These are phyloP conservation scores for Sporothrix variecibatus DNA, from an alignment of 2,329 filamentous ascomycete genomes.

Conservation along the genomic window DNA sequence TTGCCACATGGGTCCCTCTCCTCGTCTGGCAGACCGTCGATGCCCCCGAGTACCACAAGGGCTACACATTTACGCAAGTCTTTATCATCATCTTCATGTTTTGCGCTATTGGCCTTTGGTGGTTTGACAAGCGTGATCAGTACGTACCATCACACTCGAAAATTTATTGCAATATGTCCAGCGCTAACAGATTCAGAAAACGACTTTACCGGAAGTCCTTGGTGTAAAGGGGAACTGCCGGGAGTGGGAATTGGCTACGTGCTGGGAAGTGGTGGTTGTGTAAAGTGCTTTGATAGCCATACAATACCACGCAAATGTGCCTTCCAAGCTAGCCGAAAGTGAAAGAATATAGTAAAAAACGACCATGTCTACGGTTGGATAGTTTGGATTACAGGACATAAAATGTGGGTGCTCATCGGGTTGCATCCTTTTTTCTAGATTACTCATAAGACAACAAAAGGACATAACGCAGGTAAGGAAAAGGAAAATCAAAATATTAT, in stretches of 20 bases:
- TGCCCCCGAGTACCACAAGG: slow-evolving; percentile 20
- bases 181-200: background rate
- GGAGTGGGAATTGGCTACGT: background rate
- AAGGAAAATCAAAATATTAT: too few relatives aligned
- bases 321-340: too few relatives aligned
- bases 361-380: too few relatives aligned
- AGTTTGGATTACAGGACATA: too few relatives aligned
- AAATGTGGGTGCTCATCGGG: too few relatives aligned
- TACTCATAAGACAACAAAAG: too few relatives aligned
- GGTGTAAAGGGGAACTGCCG: background rate
- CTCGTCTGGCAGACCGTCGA: slow-evolving; percentile 28
- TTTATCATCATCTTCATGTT: slow-evolving; percentile 21
- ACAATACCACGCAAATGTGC: background rate
- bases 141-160: background rate
- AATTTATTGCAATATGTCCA: background rate
- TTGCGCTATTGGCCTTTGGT: slow-evolving; percentile 9
- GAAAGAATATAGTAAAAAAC: too few relatives aligned
- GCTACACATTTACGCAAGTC: slow-evolving; percentile 23
- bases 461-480: too few relatives aligned
- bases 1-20: slow-evolving; percentile 34
- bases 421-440: too few relatives aligned
- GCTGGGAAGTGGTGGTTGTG: background rate
- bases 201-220: background rate
- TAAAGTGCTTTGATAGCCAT: background rate
- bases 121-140: slow-evolving; percentile 24